Evolutionary conservation across 306 rosid genomes (phyloP), one percentile per base, ranked within the genome.

Genomic region (Rubus parviflorus): DNA sequence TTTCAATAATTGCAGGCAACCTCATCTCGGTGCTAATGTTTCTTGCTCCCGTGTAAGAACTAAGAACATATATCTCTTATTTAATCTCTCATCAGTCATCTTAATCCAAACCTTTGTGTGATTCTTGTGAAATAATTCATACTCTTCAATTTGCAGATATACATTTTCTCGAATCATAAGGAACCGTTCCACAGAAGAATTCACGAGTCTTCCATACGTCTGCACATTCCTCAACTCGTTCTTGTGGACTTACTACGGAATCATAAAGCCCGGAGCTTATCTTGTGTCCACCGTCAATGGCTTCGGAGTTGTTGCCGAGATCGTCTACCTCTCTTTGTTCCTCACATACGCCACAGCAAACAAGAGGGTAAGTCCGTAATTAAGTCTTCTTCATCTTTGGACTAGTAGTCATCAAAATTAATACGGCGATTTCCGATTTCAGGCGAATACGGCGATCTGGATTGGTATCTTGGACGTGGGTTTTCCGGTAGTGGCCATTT

Each of bases 171-270:
- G 86, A 82, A 86, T 92, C 67, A 30, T 78, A 51, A 88, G 75
- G 84, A 23, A 66, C 2, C 35, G 70, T 56, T 83, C 91, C 25
- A 92, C 90, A 0, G 88, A 86, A 75, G 89, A 92, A 40, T 92
- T 90, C 75, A 86, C 83, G 12, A 83, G 93, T 80, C 72, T 90
- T 56, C 97, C 96, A 13, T 92, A 88, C 56, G 79, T 90, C n/a
- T 88, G 93, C 84, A 90, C 93, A 12, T 68, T 89, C 73, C 86
- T 90, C 66, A 86, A 51, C 60, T 92, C 83, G 12, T 83, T 75
- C 23, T 60, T 92, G 7, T 88, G 97, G 97, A 90, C 93, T 80
- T 90, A 90, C 41, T 92, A 90, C 11, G 96, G 97, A 38, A 78
- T 76, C 60, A 83, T 83, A 58, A 92, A 84, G 75, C 60, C 83